Base-by-base conservation (phyloP, 768 basidiomycete genomes). In the Multifurca ochricompacta region DNA sequence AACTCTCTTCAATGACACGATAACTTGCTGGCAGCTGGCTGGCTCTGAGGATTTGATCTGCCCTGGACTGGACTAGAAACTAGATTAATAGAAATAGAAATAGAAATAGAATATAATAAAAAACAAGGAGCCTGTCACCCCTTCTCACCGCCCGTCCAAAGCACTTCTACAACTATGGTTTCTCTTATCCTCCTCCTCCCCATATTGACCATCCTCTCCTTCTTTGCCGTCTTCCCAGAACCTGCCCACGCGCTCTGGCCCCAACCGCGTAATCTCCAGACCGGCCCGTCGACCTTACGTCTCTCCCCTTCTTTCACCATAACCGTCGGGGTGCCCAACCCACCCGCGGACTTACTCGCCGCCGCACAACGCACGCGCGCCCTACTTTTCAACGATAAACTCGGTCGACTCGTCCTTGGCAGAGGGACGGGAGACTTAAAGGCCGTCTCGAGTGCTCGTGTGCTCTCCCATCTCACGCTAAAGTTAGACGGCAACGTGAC, bases 301-400 rank as follows among this genome's bases (percentile, higher is more conserved):
- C 76, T 87, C 43, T 70, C 78, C 0, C 60, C 71, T 0, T 52
- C 62, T 27, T 87, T 88, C 63, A 63, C 67, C 53, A 82, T 87
- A 65, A 63, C 69, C 8, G 53, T 79, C 58, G 59, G 68, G n/a
- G 63, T 80, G 32, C 54, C 66, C 21, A 66, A 71, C 41, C 66
- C 78, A 1, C 82, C 84, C 0, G 58, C 66, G 18, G 85, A 88
- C 65, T 71, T 88, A 40, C 54, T 71, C 19, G 76, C 74, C n/a
- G 85, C 85, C 37, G 73, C 81, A 25, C 42, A 65, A 7, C 77
- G 76, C 39, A 78, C 82, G 0, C 73, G 71, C 54, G 36, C 50
- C 2, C 71, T 42, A 2, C 32, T 61, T 9, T 19, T 14, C 30
- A 74, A 69, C 5, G 86, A 87, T 66, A 76, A 79, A 60, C 77